phyloP scores from a whole-genome alignment of 306 rosid genomes.

The Biancaea sappan region DNA sequence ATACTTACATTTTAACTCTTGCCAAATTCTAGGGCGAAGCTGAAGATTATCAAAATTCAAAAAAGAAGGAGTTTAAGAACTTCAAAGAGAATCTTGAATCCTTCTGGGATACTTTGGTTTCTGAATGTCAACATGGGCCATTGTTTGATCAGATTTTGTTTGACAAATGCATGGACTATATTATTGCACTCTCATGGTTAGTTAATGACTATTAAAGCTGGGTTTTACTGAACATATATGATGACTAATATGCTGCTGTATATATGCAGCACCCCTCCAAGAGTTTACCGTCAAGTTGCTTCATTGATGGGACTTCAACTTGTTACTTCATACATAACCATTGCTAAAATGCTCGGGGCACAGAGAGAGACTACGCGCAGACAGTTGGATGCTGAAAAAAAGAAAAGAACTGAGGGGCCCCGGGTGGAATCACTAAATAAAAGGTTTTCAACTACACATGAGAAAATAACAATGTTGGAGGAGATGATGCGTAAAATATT shows the following conservation, averaged over 20 bases:
- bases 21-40: slow-evolving; percentile 67
- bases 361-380: slow-evolving; percentile 96
- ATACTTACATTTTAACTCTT: slow-evolving; percentile 33
- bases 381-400: slow-evolving; percentile 97
- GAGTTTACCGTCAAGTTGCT: slow-evolving; percentile 96
- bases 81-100: slow-evolving; percentile 88
- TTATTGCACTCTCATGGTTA: slow-evolving; percentile 95
- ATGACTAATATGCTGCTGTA: slow-evolving; percentile 36
- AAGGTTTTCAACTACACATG: slow-evolving; percentile 85
- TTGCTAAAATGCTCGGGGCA: slow-evolving; percentile 83
- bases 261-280: slow-evolving; percentile 88
- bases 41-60: slow-evolving; percentile 92
- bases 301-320: slow-evolving; percentile 90
- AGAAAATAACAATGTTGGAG: slow-evolving; percentile 77
- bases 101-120: slow-evolving; percentile 85
- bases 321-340: slow-evolving; percentile 82
- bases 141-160: slow-evolving; percentile 85
- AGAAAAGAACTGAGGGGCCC: slow-evolving; percentile 87
- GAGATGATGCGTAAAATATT: slow-evolving; percentile 99
- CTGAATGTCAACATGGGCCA: slow-evolving; percentile 93
- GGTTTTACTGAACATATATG: slow-evolving; percentile 9
- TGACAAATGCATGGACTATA: slow-evolving; percentile 98
- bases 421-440: slow-evolving; percentile 87
- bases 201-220: slow-evolving; percentile 38
- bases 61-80: slow-evolving; percentile 83